phyloP scores from a whole-genome alignment of 1,284 basidiomycete species.

The Leccinum fallax region DNA sequence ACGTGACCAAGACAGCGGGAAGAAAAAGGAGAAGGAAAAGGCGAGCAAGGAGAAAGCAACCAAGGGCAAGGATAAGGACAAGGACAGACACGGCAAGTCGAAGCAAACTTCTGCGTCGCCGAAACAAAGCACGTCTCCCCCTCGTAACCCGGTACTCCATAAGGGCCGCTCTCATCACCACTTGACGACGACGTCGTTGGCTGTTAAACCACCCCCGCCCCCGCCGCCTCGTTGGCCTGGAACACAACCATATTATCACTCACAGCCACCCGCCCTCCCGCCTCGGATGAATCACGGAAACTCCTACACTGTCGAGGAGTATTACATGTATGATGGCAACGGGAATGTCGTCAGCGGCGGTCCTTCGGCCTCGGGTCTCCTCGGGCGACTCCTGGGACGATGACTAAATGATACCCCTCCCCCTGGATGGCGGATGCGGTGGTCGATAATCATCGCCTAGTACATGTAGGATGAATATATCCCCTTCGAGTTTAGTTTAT shows the following conservation, averaged over 20 bases:
- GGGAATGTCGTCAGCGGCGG: background rate
- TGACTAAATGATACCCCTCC: conserved; percentile 2
- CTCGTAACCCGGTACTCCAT: background rate
- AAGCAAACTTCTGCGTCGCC: conserved; percentile 3
- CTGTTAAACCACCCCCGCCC: background rate
- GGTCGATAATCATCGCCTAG: background rate
- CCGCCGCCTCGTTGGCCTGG: background rate
- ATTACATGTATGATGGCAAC: conserved; percentile 3
- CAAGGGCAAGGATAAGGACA: conserved; percentile 19
- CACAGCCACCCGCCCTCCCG: conserved; percentile 5
- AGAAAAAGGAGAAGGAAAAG: conserved; percentile 24
- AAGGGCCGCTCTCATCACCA: conserved; percentile 18
- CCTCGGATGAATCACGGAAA: conserved; percentile 25
- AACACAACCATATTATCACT: background rate
- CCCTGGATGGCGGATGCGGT: background rate
- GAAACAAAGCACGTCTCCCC: conserved; percentile 1
- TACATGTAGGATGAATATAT: background rate
- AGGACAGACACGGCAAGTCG: conserved; percentile 12
- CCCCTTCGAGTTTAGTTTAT: background rate
- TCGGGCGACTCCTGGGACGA: conserved; percentile 27
- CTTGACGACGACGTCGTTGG: background rate
- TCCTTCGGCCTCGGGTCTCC: conserved; percentile 16
- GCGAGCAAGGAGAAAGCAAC: conserved; percentile 19
- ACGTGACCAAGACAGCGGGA: conserved; percentile 15
- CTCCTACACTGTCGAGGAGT: background rate